A percentile compares a stretch with the other conserved stretches of the same genome.
These are phyloP conservation scores for Solanum etuberosum DNA, from an alignment of 257 asterid species.

Conservation along the genomic window DNA sequence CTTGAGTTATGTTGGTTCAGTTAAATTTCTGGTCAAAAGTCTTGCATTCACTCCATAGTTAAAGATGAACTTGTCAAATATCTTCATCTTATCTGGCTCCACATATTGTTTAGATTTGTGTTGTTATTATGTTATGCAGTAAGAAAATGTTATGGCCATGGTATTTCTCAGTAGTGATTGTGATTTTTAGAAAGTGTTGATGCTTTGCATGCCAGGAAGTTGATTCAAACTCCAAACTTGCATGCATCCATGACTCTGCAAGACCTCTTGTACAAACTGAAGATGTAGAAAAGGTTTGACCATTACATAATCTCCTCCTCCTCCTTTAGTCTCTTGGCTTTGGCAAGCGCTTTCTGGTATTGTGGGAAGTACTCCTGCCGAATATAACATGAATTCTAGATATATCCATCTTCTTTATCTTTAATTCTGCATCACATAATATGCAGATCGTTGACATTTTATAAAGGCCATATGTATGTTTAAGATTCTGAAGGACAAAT, in stretches of 20 bases:
- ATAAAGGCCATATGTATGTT: neutral
- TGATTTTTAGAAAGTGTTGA: conserved; percentile 4
- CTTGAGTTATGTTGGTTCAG: neutral
- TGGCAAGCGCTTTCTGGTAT: neutral
- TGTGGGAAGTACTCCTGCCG: neutral
- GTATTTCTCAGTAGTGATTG: neutral
- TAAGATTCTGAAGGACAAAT: neutral
- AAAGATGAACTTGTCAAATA: neutral
- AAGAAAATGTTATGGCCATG: neutral
- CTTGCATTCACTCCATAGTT: neutral
- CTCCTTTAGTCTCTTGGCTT: neutral
- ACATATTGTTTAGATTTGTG: neutral
- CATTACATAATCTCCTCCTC: neutral
- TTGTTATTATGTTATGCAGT: neutral
- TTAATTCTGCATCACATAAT: neutral
- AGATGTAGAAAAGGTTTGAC: conserved; percentile 67
- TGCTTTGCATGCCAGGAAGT: conserved; percentile 38
- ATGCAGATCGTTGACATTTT: neutral
- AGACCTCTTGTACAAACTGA: conserved; percentile 72
- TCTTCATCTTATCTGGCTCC: neutral
- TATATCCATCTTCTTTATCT: neutral
- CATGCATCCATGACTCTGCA: conserved; percentile 96
- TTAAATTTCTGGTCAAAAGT: neutral
- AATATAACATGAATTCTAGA: neutral
- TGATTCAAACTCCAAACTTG: conserved; percentile 65